Evolutionary conservation across 495 filamentous ascomycete species (phyloP).

Genomic region (Penicillium verhagenii): DNA sequence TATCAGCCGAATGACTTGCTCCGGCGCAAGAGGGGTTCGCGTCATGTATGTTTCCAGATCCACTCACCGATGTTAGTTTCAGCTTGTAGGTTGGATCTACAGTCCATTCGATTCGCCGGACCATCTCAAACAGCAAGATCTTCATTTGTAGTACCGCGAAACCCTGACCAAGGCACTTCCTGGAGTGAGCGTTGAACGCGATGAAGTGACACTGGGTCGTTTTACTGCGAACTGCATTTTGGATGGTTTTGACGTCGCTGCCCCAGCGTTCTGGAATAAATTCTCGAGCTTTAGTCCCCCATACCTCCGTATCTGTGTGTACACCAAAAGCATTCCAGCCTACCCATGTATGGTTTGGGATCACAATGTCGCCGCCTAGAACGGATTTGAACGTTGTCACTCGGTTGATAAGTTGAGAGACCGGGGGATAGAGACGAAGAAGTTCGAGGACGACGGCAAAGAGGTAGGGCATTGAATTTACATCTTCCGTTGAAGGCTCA

Average conservation of each 20-base stretch:
- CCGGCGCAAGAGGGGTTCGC: neutral
- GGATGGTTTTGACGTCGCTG: conserved; percentile 27
- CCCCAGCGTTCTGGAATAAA: conserved; percentile 43
- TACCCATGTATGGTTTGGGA: conserved; percentile 33
- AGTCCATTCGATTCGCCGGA: conserved; percentile 26
- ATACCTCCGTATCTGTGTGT: conserved; percentile 28
- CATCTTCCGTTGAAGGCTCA: conserved; percentile 17
- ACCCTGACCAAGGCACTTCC: conserved; percentile 39
- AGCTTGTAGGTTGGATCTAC: conserved; percentile 31
- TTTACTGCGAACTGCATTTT: conserved; percentile 22
- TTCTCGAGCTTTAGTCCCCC: conserved; percentile 28
- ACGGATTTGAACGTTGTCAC: conserved; percentile 6
- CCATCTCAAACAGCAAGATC: conserved; percentile 31
- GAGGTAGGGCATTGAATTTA: conserved; percentile 35
- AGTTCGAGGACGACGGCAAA: conserved; percentile 37
- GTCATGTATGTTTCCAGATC: neutral
- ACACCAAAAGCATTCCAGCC: conserved; percentile 39
- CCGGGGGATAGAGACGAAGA: conserved; percentile 41
- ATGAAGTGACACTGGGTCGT: conserved; percentile 35
- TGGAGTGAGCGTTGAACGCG: conserved; percentile 33
- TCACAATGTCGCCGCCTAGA: conserved; percentile 27
- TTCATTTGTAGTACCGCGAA: conserved; percentile 36
- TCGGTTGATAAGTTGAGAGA: conserved; percentile 38
- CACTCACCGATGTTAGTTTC: conserved; percentile 19
- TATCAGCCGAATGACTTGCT: conserved; percentile 3